phyloP scores from a whole-genome alignment of 1,284 basidiomycete species.

The Marasmius sp. region DNA sequence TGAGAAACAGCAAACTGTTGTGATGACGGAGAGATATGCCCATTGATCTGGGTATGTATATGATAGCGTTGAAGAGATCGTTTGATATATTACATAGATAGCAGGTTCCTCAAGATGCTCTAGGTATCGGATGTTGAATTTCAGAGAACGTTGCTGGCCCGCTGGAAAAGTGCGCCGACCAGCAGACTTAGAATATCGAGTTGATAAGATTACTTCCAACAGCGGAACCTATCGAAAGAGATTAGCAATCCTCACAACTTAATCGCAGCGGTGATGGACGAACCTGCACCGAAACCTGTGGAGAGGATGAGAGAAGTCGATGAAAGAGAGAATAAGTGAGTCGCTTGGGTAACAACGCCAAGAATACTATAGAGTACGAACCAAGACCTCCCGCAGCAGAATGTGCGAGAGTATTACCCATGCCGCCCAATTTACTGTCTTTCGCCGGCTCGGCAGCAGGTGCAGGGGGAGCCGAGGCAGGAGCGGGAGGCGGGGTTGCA shows the following conservation, averaged over 20 bases:
- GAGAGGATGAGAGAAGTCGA: not conserved
- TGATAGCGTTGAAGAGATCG: too few relatives aligned
- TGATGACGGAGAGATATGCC: too few relatives aligned
- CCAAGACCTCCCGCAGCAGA: constrained; percentile 62
- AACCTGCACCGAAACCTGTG: not conserved
- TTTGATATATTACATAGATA: too few relatives aligned
- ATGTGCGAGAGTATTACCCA: constrained; percentile 58
- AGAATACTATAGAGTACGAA: constrained; percentile 21
- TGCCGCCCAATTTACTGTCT: constrained; percentile 58
- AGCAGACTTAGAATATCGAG: constrained; percentile 43
- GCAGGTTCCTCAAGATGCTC: not conserved
- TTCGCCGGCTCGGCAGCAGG: constrained; percentile 49
- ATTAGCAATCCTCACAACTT: not conserved
- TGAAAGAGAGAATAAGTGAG: not conserved
- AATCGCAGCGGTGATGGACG: not conserved
- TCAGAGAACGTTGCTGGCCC: not conserved
- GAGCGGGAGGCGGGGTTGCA: constrained; percentile 24
- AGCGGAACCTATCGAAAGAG: constrained; percentile 40
- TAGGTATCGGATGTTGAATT: not conserved
- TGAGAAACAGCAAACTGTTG: too few relatives aligned
- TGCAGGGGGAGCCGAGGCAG: constrained; percentile 32
- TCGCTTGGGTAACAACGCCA: not conserved
- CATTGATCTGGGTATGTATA: too few relatives aligned
- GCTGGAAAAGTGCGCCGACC: not conserved
- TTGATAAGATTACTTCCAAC: constrained; percentile 51